Base-by-base conservation (phyloP, 2,329 filamentous ascomycete genomes). In the Fusarium napiforme region DNA sequence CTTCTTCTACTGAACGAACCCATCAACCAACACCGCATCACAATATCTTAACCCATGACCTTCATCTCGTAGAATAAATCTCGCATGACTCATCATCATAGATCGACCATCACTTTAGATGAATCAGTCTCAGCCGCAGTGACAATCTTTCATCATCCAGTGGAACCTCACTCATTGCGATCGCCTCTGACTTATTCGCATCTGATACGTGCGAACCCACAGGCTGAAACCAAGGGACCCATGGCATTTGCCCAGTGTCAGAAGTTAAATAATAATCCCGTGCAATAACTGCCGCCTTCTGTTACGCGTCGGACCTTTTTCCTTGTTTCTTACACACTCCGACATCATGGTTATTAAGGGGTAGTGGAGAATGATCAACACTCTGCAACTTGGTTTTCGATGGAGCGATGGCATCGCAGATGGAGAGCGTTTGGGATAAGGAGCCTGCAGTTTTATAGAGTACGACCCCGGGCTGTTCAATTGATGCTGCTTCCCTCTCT, bases 291-390 rank as follows among this genome's bases (percentile, higher is more conserved):
- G 37, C 58, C 57, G 59, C 21, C n/a, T 45, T 42, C 30, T 64
- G 58, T 26, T 60, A 68, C 66, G 64, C 64, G 65, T 68, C 64
- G 64, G 64, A 34, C 30, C 43, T 19, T 19, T 19, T 59, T 57
- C 45, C 64, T 34, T 69, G 67, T 57, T 64, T 69, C 59, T 46
- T 32, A 34, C 68, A 50, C 60, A 16, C 46, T 43, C 42, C 16
- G 46, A 53, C 37, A 55, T 60, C 57, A 72, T 69, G 18, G 45
- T 45, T 28, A 72, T 69, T 70, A 71, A 72, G 69, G 69, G 69
- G 69, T 36, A 72, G 69, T 72, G 69, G 69, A 28, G 69, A 60
- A 60, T 6, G 42, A 49, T 32, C 37, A 21, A n/a, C 45, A 23
- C 23, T 40, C 34, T 40, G 11, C 18, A 18, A 37, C 47, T 34